Base-by-base conservation (phyloP, 192 early-diverging fungal species). In the Geosiphon pyriformis region DNA sequence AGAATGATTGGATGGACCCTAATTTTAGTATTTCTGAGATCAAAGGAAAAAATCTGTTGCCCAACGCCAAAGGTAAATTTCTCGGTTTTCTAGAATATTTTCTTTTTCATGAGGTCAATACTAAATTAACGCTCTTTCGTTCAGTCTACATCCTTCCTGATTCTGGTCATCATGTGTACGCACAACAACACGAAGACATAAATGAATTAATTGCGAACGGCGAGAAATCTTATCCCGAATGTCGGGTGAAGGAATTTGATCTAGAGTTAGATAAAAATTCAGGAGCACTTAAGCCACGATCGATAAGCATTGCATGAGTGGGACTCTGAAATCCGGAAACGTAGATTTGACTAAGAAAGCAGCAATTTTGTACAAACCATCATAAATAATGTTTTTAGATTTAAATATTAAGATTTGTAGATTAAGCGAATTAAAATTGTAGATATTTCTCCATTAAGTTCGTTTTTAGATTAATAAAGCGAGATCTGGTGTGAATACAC, bases 1-100 rank as follows among this genome's bases (percentile, higher is more conserved):
- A 70, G 33, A 20, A 61, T 47, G 68, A 70, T 47, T 70, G 68
- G 68, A 70, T 70, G 25, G 68, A 70, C 51, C 42, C 47, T 25
- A 62, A 20, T 31, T 70, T 61, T 52, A 57, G 56, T 22, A 37
- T 46, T 32, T 26, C 51, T 23, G 58, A 60, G 6, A 22, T 32
- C 20, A 70, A 52, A 25, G 57, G 42, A 23, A 70, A 70, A 33
- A 42, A 42, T 42, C 33, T 70, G 42, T 70, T 61, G 22, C 57
- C 68, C 0, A 53, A 60, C 11, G 68, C 59, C 20, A 54, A 20
- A 54, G 52, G 52, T 54, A 54, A 12, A 7, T 23, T 12, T 42
- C 37, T 42, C 15, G 6, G 15, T 42, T 42, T 42, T 6, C 15
- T 10, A 10, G 15, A 10, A 10, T 10, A 54, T 26, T 54, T 23